Base-by-base conservation (phyloP, 352 stramenopile species). In the Phytophthora meadii region DNA sequence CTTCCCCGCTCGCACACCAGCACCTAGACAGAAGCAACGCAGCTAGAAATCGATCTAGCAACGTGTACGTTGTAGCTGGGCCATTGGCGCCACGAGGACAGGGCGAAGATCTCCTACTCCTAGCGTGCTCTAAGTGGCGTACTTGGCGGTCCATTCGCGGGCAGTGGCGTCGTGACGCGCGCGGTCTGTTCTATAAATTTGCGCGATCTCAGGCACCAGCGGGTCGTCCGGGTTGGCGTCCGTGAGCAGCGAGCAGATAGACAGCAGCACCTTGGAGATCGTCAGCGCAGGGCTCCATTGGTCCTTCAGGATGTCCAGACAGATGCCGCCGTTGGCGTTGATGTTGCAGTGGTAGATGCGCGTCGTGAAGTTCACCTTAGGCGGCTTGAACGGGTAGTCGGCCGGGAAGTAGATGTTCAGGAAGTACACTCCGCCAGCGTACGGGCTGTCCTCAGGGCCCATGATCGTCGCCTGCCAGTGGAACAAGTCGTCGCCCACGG, bases 311-410 rank as follows among this genome's bases (percentile, higher is more conserved):
- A 99, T 99, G 75, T 99, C 98, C 84, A 99, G 89, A 84, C 98
- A 99, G 69, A 99, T 99, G 52, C 97, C 97, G 69, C 98, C 98
- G 84, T 99, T 99, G 46, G 94, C 97, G 79, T 99, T 99, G 79
- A 99, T 99, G 95, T 99, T 99, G 84, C 96, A 99, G 81, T 99
- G 98, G 78, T 99, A 99, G 65, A 99, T 99, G 79, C 97, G 96
- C 67, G 98, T 99, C 57, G 94, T 99, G 81, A 99, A 99, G 80
- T 98, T 98, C 44, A 99, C 97, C 66, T 97, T 98, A 56, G 97
- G 97, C 28, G 97, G 97, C 89, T 99, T 99, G 84, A 99, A 99
- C 44, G 98, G 98, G 87, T 99, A 99, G 77, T 99, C 97, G 37
- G 97, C 96, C 51, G 97, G 97, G 79, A 99, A 99, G 82, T 99